Percentiles rank a stretch among this genome's conserved stretches.
Conservation (phyloP, 177 flowering plant species). For the Vitis hybrid region DNA sequence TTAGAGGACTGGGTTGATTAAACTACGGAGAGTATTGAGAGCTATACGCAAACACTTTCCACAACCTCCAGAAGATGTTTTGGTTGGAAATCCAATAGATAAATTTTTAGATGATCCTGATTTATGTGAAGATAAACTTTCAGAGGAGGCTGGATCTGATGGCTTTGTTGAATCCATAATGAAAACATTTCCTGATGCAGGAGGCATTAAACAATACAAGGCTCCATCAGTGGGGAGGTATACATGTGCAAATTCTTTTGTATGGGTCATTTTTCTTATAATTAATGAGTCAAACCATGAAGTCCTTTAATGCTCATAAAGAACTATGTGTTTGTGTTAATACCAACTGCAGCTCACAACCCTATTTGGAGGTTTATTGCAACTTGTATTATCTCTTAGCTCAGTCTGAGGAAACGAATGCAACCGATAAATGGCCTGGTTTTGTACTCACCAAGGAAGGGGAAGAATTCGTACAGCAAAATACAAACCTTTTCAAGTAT, state of each 20-base stretch:
- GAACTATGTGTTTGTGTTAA: slow-evolving; percentile 8
- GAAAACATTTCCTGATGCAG: slow-evolving; percentile 51
- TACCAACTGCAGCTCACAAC: slow-evolving; percentile 68
- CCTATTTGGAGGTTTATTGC: slow-evolving; percentile 78
- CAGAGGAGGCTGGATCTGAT: slow-evolving; percentile 72
- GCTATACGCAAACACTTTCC: slow-evolving; percentile 93
- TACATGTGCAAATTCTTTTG: not conserved
- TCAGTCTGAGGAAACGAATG: slow-evolving; percentile 89
- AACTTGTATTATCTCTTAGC: slow-evolving; percentile 83
- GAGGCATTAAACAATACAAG: slow-evolving; percentile 41
- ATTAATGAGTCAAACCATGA: not conserved
- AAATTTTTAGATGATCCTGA: slow-evolving; percentile 78
- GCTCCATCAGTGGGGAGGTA: slow-evolving; percentile 54
- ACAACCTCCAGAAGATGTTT: slow-evolving; percentile 78
- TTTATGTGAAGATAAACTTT: slow-evolving; percentile 79
- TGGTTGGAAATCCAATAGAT: slow-evolving; percentile 71
- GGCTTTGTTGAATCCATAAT: slow-evolving; percentile 62
- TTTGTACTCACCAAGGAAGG: slow-evolving; percentile 98
- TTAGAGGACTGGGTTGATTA: slow-evolving; percentile 84
- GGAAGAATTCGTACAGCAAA: slow-evolving; percentile 92
- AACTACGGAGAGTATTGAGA: slow-evolving; percentile 90
- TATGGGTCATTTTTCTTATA: not conserved
- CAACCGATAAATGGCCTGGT: slow-evolving; percentile 96
- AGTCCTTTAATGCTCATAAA: not conserved
- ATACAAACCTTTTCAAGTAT: slow-evolving; percentile 84